These are phyloP conservation scores for Clarireedia hainanense DNA, from an alignment of 2,329 filamentous ascomycete species.

Conservation along the genomic window DNA sequence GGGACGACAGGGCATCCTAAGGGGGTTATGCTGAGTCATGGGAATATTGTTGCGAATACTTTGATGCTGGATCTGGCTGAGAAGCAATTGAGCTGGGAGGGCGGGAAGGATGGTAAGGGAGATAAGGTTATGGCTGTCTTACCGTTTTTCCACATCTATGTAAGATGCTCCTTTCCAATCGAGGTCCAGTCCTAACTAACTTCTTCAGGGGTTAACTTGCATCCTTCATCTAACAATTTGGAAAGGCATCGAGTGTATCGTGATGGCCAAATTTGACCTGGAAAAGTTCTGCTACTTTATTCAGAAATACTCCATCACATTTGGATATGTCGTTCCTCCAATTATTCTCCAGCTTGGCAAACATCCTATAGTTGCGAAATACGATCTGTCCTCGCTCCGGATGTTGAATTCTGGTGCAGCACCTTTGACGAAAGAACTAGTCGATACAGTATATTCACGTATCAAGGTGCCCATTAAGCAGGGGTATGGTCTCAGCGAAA, in stretches of 20 bases:
- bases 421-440: slow-evolving; percentile 72
- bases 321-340: slow-evolving; percentile 76
- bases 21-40: slow-evolving; percentile 79
- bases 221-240: slow-evolving; percentile 63
- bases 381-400: slow-evolving; percentile 69
- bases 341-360: slow-evolving; percentile 76
- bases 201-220: slow-evolving; percentile 54
- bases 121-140: slow-evolving; percentile 73
- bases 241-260: slow-evolving; percentile 56
- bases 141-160: slow-evolving; percentile 90
- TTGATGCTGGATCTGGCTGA: slow-evolving; percentile 49
- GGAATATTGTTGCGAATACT: slow-evolving; percentile 72
- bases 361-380: slow-evolving; percentile 67
- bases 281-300: slow-evolving; percentile 70
- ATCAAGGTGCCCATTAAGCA: slow-evolving; percentile 80
- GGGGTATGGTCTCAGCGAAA: slow-evolving; percentile 86
- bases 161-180: slow-evolving; percentile 33
- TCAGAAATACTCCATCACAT: slow-evolving; percentile 66
- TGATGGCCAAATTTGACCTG: slow-evolving; percentile 76
- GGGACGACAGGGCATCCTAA: slow-evolving; percentile 90
- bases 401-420: slow-evolving; percentile 87
- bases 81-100: slow-evolving; percentile 47
- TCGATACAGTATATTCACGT: slow-evolving; percentile 65
- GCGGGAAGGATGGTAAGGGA: slow-evolving; percentile 50
- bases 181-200: slow-evolving; percentile 1